Evolutionary conservation across 2,329 filamentous ascomycete species (phyloP).

Genomic region (Ciborinia camelliae): DNA sequence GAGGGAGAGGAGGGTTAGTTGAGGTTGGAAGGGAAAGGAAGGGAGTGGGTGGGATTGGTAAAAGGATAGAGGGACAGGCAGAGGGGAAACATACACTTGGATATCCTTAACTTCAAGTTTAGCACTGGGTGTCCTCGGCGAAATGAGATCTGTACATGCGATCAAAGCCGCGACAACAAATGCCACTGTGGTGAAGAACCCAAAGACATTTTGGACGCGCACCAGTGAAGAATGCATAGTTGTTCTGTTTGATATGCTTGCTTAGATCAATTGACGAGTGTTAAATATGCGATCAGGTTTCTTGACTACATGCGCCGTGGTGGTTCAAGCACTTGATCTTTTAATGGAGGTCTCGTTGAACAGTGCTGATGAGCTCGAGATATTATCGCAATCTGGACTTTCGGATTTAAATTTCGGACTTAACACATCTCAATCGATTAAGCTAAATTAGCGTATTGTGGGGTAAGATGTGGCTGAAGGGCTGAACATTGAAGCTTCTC

Average conservation of each 20-base stretch:
- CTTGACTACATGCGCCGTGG: conserved; percentile 12
- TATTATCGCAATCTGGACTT: conserved; percentile 16
- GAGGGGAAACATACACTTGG: conserved; percentile 65
- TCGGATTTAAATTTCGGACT: conserved; percentile 21
- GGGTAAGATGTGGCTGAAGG: conserved; percentile 27
- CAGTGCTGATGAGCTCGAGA: neutral
- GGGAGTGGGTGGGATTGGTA: neutral
- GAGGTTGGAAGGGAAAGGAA: neutral
- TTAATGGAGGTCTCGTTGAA: neutral
- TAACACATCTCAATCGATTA: conserved; percentile 27
- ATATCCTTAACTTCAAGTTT: conserved; percentile 68
- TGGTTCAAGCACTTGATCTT: neutral
- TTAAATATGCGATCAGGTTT: neutral
- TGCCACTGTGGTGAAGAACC: conserved; percentile 94
- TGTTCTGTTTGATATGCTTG: neutral
- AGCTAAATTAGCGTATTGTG: conserved; percentile 24
- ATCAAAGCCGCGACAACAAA: conserved; percentile 78
- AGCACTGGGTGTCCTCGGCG: conserved; percentile 64
- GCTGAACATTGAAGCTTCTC: too few relatives aligned
- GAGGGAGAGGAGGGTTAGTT: conserved; percentile 15
- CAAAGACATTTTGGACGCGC: conserved; percentile 87
- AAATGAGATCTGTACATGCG: conserved; percentile 72
- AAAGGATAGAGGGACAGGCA: neutral
- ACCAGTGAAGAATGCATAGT: conserved; percentile 78
- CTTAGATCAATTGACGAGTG: neutral